Evolutionary conservation across 2,329 filamentous ascomycete species (phyloP).

Genomic region (Sclerotinia trifoliorum): DNA sequence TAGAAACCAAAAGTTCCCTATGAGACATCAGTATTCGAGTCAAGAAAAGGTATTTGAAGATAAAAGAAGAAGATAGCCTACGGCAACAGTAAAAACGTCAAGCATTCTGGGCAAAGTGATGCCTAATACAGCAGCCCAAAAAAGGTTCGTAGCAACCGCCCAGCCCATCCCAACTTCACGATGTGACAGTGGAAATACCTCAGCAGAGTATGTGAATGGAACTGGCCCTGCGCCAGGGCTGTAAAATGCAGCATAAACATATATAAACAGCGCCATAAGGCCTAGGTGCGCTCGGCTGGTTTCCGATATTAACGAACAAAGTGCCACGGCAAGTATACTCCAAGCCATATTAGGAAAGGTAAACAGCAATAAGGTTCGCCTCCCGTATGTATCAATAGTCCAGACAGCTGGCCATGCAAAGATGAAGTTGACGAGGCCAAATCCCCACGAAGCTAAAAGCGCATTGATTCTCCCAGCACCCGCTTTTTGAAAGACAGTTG

Average conservation of each 20-base stretch:
- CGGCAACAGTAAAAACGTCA: slow-evolving; percentile 16
- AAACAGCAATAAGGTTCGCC: slow-evolving; percentile 59
- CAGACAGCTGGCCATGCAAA: slow-evolving; percentile 50
- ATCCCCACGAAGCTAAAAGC: slow-evolving; percentile 20
- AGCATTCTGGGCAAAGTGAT: slow-evolving; percentile 46
- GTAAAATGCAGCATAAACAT: slow-evolving; percentile 66
- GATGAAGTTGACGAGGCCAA: slow-evolving; percentile 51
- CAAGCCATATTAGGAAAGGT: slow-evolving; percentile 68
- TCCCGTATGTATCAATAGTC: slow-evolving; percentile 66
- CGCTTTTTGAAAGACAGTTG: slow-evolving; percentile 59
- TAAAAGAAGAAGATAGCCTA: background rate
- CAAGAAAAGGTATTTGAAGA: background rate
- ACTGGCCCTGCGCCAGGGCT: slow-evolving; percentile 64
- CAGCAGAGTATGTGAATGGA: slow-evolving; percentile 61
- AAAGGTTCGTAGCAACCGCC: slow-evolving; percentile 60
- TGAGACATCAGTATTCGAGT: slow-evolving; percentile 22
- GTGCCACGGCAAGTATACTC: slow-evolving; percentile 60
- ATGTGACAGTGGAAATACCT: slow-evolving; percentile 64
- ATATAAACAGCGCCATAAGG: slow-evolving; percentile 61
- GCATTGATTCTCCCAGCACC: slow-evolving; percentile 52
- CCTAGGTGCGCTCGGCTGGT: slow-evolving; percentile 47
- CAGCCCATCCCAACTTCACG: slow-evolving; percentile 63
- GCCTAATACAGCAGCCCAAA: slow-evolving; percentile 60
- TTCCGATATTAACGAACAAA: slow-evolving; percentile 52
- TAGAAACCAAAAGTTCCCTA: slow-evolving; percentile 53